These are phyloP conservation scores for Didymella lethalis DNA, from an alignment of 2,329 filamentous ascomycete species.

Conservation along the genomic window DNA sequence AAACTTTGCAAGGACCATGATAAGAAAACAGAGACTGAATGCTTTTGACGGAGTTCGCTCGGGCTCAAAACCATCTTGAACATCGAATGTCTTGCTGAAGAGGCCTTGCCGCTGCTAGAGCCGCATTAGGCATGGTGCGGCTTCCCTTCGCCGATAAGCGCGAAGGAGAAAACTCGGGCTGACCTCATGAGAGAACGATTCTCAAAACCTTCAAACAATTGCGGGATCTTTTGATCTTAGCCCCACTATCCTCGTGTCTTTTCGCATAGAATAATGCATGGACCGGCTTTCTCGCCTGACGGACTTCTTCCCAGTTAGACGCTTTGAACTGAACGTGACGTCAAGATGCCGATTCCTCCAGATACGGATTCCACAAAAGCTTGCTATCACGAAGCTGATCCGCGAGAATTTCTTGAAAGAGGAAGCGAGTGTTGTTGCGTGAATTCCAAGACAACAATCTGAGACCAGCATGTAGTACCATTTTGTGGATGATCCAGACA, in stretches of 20 bases:
- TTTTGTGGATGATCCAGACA: background rate
- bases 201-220: conserved; percentile 13
- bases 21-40: conserved; percentile 3
- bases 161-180: conserved; percentile 11
- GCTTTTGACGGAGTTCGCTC: conserved; percentile 24
- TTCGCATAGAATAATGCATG: conserved; percentile 7
- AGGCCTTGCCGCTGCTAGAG: conserved; percentile 4
- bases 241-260: conserved; percentile 16
- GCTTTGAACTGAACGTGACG: conserved; percentile 1
- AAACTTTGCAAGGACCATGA: conserved; percentile 15
- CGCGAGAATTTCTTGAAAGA: background rate
- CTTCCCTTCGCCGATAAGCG: background rate
- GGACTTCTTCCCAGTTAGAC: conserved; percentile 10
- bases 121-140: background rate
- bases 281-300: conserved; percentile 15
- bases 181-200: conserved; percentile 4
- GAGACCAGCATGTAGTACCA: background rate
- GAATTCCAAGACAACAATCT: background rate
- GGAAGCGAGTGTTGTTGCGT: background rate
- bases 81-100: conserved; percentile 11
- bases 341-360: conserved; percentile 6
- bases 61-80: conserved; percentile 17
- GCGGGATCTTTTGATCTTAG: conserved; percentile 13
- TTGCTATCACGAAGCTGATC: conserved; percentile 1
- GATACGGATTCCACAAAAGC: conserved; percentile 1